Evolutionary conservation across 495 filamentous ascomycete genomes (phyloP), one percentile per base, ranked within the genome.

Genomic region (Hyaloscypha variabilis): DNA sequence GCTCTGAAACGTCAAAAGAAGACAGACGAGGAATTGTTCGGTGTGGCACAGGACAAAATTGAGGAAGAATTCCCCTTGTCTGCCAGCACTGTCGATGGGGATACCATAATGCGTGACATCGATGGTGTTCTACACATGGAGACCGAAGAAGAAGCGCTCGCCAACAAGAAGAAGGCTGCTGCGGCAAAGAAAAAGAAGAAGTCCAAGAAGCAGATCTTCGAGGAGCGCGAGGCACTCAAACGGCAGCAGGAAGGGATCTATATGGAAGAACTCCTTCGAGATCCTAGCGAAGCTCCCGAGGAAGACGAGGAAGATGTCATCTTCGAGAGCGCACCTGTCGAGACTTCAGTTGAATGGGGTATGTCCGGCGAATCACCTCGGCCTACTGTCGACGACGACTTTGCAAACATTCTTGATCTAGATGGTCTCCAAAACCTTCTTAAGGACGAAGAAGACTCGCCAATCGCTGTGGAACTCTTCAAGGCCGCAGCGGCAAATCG

Each of bases 381-480:
- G 60, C 82, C 88, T 3, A 90, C 87, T 0, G 87, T 93, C 4
- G 83, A 89, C 51, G 91, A 93, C 71, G 87, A 92, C 73, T 77
- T 82, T 25, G 74, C 75, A 49, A 78, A 91, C 31, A 77, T 91
- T 1, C 75, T 96, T 58, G 89, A 92, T 69, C 76, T 90, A 46
- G 88, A 91, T 73, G 94, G 96, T 55, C 88, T 88, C 81, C 91
- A 96, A 62, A 81, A 90, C 65, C 60, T 90, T 28, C 75, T 90
- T 65, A 96, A 91, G 71, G 91, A 97, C 63, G 87, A 90, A 11
- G 94, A 93, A 79, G 93, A 91, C 69, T 79, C 91, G 55, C 80
- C 77, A 17, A 84, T 46, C 31, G 58, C 57, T 14, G 21, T 39
- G 0, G 31, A 56, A 6, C 13, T 53, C 2, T 63, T 67, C 46